Evolutionary conservation across 768 basidiomycete genomes (phyloP), one percentile per base, ranked within the genome.

Genomic region (Epithele typhae): DNA sequence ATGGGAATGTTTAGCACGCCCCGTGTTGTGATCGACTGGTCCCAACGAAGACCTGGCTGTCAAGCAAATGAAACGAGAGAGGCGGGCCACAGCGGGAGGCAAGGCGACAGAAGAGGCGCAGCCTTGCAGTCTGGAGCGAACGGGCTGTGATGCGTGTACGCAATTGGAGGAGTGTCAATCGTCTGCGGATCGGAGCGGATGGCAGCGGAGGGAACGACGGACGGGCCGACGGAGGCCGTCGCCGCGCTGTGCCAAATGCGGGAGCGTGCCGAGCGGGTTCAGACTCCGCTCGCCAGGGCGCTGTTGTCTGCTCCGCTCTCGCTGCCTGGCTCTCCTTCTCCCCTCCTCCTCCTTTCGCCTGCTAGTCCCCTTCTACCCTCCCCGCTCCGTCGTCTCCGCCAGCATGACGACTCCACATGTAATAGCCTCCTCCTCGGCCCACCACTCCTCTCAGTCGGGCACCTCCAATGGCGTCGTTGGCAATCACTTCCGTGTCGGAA

Each of bases 401-500:
- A 47, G 36, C 45, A 90, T 89, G 87, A 75, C 87, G 48, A 88
- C 87, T 48, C 83, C 87, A 53, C 87, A 90, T 72, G 84, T 89
- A 64, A 84, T 90, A 56, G 81, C 87, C 40, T 86, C 87, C 33
- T 87, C 86, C 49, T 85, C 81, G 37, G 71, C 70, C 18, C 84
- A 86, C 66, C 81, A 78, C 42, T 51, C 59, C 27, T 76, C 80
- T 15, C 79, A 81, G 60, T 75, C 81, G 38, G 70, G 79, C 39
- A 73, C 78, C 23, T 75, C 76, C 25, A 86, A 82, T 66, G 81
- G 85, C 58, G 79, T 90, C 64, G 84, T 90, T 48, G 87, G 87
- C 35, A 81, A 74, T 59, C 81, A 88, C 64, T 90, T 81, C 63
- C 78, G 88, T 53, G 93, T 98, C 42, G 95, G 95, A 41, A 93